A percentile compares a stretch with the other conserved stretches of the same genome.
phyloP scores from a whole-genome alignment of 2,329 filamentous ascomycete genomes.

The Coniochaeta sp. region DNA sequence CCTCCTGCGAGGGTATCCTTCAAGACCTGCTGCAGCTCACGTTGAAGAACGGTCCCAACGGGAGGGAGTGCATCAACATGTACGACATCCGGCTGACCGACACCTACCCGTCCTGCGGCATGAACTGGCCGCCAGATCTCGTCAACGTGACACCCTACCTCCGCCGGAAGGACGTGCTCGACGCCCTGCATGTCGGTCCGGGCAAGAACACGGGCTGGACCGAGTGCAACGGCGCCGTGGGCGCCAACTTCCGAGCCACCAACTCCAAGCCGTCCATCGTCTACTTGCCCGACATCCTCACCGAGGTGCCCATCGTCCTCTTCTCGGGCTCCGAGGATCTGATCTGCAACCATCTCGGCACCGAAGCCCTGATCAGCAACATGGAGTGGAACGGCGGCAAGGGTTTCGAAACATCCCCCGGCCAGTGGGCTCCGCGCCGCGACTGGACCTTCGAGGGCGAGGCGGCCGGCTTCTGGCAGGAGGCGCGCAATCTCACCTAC shows the following conservation, averaged over 20 bases:
- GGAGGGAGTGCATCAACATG: conserved; percentile 78
- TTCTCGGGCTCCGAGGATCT: conserved; percentile 93
- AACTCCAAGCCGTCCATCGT: conserved; percentile 68
- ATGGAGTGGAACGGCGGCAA: conserved; percentile 88
- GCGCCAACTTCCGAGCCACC: conserved; percentile 59
- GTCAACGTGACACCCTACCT: conserved; percentile 73
- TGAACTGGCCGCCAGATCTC: conserved; percentile 96
- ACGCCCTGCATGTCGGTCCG: conserved; percentile 73
- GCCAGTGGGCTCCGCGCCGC: conserved; percentile 83
- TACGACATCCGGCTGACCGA: conserved; percentile 90
- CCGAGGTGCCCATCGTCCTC: conserved; percentile 70
- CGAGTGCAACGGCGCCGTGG: conserved; percentile 80
- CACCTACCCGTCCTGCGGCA: conserved; percentile 75
- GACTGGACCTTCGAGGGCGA: conserved; percentile 93
- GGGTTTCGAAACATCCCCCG: conserved; percentile 82
- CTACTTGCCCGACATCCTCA: conserved; percentile 71
- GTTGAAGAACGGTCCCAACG: conserved; percentile 38
- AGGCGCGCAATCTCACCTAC: conserved; percentile 91
- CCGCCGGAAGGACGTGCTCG: conserved; percentile 67
- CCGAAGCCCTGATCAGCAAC: conserved; percentile 82
- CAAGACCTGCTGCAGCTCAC: conserved; percentile 64
- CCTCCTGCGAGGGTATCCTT: conserved; percentile 70
- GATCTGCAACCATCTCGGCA: conserved; percentile 96
- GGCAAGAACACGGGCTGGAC: conserved; percentile 84
- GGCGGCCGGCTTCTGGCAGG: conserved; percentile 84